These are phyloP conservation scores for Trypanosoma mega DNA, from an alignment of 208 protist genomes.

Conservation along the genomic window DNA sequence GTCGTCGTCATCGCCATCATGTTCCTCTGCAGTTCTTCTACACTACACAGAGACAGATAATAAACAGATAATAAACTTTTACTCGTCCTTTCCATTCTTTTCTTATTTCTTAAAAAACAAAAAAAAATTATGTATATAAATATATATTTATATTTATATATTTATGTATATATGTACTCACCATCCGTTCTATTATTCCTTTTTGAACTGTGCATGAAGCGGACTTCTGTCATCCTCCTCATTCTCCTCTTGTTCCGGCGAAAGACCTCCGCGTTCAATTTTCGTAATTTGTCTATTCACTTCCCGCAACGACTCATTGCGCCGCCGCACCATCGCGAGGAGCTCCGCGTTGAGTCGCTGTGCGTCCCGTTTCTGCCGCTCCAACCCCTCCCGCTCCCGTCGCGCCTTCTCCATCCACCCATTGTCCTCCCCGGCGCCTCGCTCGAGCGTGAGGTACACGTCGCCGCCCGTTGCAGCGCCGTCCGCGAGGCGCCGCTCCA, in stretches of 20 bases:
- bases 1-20: no score
- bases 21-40: no score
- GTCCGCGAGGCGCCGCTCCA: conserved; percentile 49
- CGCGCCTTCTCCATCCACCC: conserved; percentile 66
- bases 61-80: no score
- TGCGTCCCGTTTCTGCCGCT: conserved; percentile 50
- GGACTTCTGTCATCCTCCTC: not conserved
- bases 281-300: conserved; percentile 43
- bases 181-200: not conserved
- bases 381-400: conserved; percentile 46
- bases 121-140: no score
- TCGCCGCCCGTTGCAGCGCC: conserved; percentile 37
- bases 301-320: conserved; percentile 51
- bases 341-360: conserved; percentile 54
- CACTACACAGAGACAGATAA: no score
- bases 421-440: conserved; percentile 32
- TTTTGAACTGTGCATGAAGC: not conserved
- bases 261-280: conserved; percentile 12
- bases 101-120: not conserved
- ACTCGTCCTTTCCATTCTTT: not conserved
- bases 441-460: conserved; percentile 59
- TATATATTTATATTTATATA: no score
- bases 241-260: conserved; percentile 1
- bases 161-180: no score
- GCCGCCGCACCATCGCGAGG: conserved; percentile 52